phyloP scores from a whole-genome alignment of 768 basidiomycete species.

The Suillus decipiens region DNA sequence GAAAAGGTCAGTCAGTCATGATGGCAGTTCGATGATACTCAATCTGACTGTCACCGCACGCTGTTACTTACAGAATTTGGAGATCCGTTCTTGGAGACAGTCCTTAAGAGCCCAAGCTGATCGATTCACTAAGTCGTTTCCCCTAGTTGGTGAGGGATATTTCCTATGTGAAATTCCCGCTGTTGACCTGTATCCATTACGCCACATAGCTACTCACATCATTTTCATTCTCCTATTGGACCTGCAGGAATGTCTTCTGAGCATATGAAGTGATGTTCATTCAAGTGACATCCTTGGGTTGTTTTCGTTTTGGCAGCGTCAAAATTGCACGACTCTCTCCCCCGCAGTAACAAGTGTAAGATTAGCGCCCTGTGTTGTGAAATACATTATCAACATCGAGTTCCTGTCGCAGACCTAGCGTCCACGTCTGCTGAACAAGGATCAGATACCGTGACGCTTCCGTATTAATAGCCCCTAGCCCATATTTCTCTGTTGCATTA shows the following conservation, averaged over 20 bases:
- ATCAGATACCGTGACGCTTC: neutral
- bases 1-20: slow-evolving; percentile 46
- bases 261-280: neutral
- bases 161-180: neutral
- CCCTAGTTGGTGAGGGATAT: slow-evolving; percentile 14
- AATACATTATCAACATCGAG: neutral
- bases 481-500: neutral
- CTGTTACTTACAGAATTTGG: slow-evolving; percentile 1
- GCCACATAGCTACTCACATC: neutral
- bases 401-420: neutral
- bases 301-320: neutral
- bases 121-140: neutral
- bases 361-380: neutral
- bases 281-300: neutral
- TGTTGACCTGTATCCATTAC: neutral
- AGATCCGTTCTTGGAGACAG: slow-evolving; percentile 52
- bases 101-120: slow-evolving; percentile 30
- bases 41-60: neutral
- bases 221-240: neutral
- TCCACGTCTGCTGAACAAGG: neutral
- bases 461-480: neutral
- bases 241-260: no score
- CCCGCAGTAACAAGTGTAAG: neutral
- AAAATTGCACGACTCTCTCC: neutral
- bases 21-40: neutral